These are phyloP conservation scores for Mycena albidolilacea DNA, from an alignment of 768 basidiomycete genomes.

Conservation along the genomic window DNA sequence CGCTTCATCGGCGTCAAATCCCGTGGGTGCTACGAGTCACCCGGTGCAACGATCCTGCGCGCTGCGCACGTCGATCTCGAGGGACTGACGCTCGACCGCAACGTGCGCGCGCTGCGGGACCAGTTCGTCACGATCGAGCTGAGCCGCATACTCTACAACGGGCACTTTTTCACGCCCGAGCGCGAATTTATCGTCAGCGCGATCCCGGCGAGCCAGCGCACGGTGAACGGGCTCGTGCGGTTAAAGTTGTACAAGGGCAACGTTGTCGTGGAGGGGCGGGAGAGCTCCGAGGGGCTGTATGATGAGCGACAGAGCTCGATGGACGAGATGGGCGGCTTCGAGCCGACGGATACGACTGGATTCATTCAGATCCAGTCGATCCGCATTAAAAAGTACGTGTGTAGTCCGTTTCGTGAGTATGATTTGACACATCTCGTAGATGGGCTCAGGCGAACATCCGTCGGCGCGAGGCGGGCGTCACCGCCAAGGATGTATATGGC, in stretches of 20 bases:
- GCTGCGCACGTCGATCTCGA: slow-evolving; percentile 97
- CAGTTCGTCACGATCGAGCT: slow-evolving; percentile 95
- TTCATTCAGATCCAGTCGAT: slow-evolving; percentile 99
- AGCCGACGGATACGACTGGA: slow-evolving; percentile 94
- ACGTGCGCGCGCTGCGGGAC: slow-evolving; percentile 94
- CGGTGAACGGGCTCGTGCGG: slow-evolving; percentile 94
- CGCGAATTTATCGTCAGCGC: slow-evolving; percentile 93
- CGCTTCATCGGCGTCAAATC: slow-evolving; percentile 99
- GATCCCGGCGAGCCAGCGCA: slow-evolving; percentile 95
- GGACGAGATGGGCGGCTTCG: slow-evolving; percentile 99
- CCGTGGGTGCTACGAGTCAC: slow-evolving; percentile 99
- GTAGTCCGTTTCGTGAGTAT: not conserved
- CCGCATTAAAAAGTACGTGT: slow-evolving; percentile 93
- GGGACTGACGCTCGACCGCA: slow-evolving; percentile 97
- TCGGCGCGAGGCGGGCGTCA: slow-evolving; percentile 86
- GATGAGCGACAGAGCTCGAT: slow-evolving; percentile 97
- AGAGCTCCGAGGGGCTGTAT: slow-evolving; percentile 93
- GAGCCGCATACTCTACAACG: slow-evolving; percentile 95
- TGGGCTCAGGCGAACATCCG: slow-evolving; percentile 92
- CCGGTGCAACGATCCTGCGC: slow-evolving; percentile 96
- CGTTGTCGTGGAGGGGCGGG: slow-evolving; percentile 92
- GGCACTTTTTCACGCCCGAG: slow-evolving; percentile 99
- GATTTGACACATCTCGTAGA: slow-evolving; percentile 53
- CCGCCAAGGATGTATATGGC: slow-evolving; percentile 85
- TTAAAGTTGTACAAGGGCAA: slow-evolving; percentile 98